phyloP scores from a whole-genome alignment of 306 rosid genomes.

The Cucurbita ficifolia region DNA sequence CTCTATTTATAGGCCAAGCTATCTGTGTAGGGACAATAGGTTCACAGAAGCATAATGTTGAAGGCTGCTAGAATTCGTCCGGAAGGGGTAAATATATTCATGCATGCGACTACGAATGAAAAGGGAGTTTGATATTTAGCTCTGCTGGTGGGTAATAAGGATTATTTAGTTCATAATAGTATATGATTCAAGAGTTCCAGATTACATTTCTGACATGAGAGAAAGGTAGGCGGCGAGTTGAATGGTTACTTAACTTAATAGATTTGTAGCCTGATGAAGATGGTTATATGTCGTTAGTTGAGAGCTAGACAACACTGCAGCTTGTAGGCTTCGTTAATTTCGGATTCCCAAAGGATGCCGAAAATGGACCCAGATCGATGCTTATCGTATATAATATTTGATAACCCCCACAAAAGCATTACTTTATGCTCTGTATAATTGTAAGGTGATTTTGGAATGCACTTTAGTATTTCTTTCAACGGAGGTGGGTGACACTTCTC shows the following conservation, averaged over 20 bases:
- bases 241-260: background rate
- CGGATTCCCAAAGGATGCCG: background rate
- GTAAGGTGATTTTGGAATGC: conserved; percentile 2
- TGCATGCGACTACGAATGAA: background rate
- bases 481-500: background rate
- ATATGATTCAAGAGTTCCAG: background rate
- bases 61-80: background rate
- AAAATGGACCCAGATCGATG: background rate
- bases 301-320: conserved; percentile 3
- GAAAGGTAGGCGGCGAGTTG: background rate
- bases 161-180: background rate
- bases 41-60: background rate
- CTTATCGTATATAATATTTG: background rate
- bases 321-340: background rate
- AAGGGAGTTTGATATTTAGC: background rate
- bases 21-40: background rate
- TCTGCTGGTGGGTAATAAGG: background rate
- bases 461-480: conserved; percentile 2
- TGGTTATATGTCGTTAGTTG: background rate
- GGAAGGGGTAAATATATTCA: background rate
- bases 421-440: background rate
- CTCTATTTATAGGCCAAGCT: background rate
- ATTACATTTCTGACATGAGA: background rate
- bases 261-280: background rate
- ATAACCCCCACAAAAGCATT: background rate